phyloP scores from a whole-genome alignment of 345 rosid genomes.

The Camelina sativa region DNA sequence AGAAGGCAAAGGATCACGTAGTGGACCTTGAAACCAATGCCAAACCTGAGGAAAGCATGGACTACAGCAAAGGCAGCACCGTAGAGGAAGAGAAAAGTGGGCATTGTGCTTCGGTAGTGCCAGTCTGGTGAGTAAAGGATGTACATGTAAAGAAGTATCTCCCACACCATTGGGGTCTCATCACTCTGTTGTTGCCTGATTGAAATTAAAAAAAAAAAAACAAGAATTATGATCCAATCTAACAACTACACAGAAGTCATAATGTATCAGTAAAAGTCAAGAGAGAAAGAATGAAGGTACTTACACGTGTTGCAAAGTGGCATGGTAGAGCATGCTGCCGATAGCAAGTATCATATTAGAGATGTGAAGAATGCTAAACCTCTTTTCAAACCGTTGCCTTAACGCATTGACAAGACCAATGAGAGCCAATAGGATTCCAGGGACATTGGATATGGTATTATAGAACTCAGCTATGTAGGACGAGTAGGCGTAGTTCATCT shows the following conservation, averaged over 20 bases:
- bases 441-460: slow-evolving; percentile 81
- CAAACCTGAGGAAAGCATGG: slow-evolving; percentile 72
- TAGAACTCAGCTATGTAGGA: slow-evolving; percentile 89
- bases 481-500: slow-evolving; percentile 73
- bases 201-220: not conserved
- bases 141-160: slow-evolving; percentile 91
- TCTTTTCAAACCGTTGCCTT: slow-evolving; percentile 91
- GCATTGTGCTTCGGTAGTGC: slow-evolving; percentile 97
- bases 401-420: slow-evolving; percentile 84
- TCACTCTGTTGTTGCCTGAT: slow-evolving; percentile 96
- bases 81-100: slow-evolving; percentile 86
- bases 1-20: slow-evolving; percentile 75
- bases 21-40: slow-evolving; percentile 87
- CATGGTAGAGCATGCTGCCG: slow-evolving; percentile 93
- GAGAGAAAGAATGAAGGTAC: slow-evolving; percentile 32
- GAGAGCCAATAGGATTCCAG: slow-evolving; percentile 78
- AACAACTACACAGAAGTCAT: not conserved
- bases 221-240: not conserved
- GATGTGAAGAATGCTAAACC: slow-evolving; percentile 87
- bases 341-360: slow-evolving; percentile 90
- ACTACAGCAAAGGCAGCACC: slow-evolving; percentile 80
- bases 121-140: slow-evolving; percentile 98
- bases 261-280: not conserved
- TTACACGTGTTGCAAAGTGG: slow-evolving; percentile 80
- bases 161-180: slow-evolving; percentile 99